These are phyloP conservation scores for Sparassis latifolia DNA, from an alignment of 1,284 basidiomycete species.

Conservation along the genomic window DNA sequence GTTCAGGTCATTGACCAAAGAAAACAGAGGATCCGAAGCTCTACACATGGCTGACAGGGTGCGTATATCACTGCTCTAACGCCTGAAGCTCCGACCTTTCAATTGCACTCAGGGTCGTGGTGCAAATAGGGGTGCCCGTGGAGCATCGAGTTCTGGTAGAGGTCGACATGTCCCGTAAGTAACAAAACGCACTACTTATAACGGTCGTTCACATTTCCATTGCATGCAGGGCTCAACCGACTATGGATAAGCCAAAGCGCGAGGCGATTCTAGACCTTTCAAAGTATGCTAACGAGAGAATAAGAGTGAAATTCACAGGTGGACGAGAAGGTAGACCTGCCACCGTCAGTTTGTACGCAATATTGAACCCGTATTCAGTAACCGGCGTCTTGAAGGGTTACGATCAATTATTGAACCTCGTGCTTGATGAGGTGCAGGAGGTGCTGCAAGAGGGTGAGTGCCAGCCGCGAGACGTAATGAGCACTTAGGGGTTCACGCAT, in stretches of 20 bases:
- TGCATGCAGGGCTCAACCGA: slow-evolving; percentile 29
- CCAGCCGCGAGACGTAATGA: neutral
- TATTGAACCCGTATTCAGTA: slow-evolving; percentile 44
- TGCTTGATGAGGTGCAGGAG: slow-evolving; percentile 86
- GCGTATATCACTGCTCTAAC: too few relatives aligned
- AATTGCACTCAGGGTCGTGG: slow-evolving; percentile 23
- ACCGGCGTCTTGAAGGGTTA: slow-evolving; percentile 91
- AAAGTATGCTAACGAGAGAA: slow-evolving; percentile 89
- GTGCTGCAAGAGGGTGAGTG: slow-evolving; percentile 52
- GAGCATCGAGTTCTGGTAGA: slow-evolving; percentile 12
- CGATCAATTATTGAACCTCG: slow-evolving; percentile 95
- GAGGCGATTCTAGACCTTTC: slow-evolving; percentile 95
- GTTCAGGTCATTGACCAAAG: too few relatives aligned
- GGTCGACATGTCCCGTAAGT: slow-evolving; percentile 20
- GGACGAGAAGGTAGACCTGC: slow-evolving; percentile 78
- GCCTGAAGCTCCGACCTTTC: too few relatives aligned
- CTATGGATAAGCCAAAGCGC: slow-evolving; percentile 84
- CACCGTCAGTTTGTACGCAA: neutral
- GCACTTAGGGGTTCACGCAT: slow-evolving; percentile 5
- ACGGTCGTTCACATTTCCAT: too few relatives aligned
- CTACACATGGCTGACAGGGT: slow-evolving; percentile 31
- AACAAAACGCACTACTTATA: neutral
- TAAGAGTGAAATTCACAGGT: slow-evolving; percentile 95
- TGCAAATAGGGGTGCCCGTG: slow-evolving; percentile 19
- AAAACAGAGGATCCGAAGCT: too few relatives aligned